phyloP scores from a whole-genome alignment of 768 basidiomycete genomes.

The Chalciporus piperatus region DNA sequence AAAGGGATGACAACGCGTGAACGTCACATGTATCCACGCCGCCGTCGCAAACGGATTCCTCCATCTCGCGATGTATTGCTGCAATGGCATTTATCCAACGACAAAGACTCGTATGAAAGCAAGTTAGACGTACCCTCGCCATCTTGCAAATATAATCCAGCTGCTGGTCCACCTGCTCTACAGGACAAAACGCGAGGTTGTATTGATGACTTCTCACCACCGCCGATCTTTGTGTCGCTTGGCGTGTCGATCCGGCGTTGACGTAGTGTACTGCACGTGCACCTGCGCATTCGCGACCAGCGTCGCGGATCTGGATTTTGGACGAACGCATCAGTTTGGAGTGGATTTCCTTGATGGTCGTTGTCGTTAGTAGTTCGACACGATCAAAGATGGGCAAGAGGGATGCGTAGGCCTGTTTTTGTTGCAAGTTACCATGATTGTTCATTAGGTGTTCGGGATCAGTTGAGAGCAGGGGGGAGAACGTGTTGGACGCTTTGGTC shows the following conservation, averaged over 20 bases:
- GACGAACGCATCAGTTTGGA: constrained; percentile 31
- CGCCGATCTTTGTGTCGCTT: constrained; percentile 28
- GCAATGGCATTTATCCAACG: neutral
- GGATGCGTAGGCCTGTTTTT: constrained; percentile 23
- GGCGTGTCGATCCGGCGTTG: constrained; percentile 30
- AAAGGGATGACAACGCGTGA: constrained; percentile 35
- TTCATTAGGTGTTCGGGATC: too few relatives aligned
- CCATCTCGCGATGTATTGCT: constrained; percentile 39
- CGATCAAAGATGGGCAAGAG: constrained; percentile 22
- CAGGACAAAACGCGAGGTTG: constrained; percentile 33
- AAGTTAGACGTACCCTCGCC: constrained; percentile 24
- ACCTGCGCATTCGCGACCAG: neutral
- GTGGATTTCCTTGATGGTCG: constrained; percentile 28
- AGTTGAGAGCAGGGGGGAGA: too few relatives aligned
- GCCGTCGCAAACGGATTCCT: constrained; percentile 37
- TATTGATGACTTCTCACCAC: constrained; percentile 32
- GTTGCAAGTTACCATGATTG: neutral
- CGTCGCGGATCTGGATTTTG: constrained; percentile 25
- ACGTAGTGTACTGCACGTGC: constrained; percentile 20
- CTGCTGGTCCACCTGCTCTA: constrained; percentile 31
- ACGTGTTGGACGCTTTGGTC: too few relatives aligned
- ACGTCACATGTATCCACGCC: constrained; percentile 34
- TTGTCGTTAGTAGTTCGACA: constrained; percentile 27
- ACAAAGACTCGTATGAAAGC: neutral
- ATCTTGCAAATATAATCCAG: constrained; percentile 35